Conservation (phyloP, 208 protist genomes). For the Vickermania spadyakhi region DNA sequence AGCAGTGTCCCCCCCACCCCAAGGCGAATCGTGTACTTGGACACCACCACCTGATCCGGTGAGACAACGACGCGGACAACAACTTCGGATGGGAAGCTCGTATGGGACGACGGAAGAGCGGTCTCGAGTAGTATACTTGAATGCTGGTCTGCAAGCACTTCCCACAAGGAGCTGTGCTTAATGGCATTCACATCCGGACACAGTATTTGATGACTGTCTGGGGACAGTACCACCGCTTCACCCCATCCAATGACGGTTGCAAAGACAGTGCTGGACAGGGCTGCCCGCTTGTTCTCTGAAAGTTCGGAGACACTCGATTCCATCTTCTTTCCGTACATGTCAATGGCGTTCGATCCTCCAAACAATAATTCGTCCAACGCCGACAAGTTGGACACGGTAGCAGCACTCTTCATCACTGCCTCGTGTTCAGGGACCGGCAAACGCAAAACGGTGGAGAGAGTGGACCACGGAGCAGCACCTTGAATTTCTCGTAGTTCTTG, state of each 20-base stretch:
- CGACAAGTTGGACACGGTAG: slow-evolving; percentile 18
- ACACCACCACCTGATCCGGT: slow-evolving; percentile 38
- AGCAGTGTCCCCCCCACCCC: slow-evolving; percentile 34
- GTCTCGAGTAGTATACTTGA: slow-evolving; percentile 43
- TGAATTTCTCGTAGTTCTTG: slow-evolving; percentile 56
- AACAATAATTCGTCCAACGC: slow-evolving; percentile 40
- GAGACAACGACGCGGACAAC: slow-evolving; percentile 55
- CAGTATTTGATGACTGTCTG: slow-evolving; percentile 66
- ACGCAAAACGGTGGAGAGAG: slow-evolving; percentile 33
- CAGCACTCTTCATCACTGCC: slow-evolving; percentile 26
- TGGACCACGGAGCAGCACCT: slow-evolving; percentile 24
- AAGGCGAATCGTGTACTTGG: slow-evolving; percentile 53
- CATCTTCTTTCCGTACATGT: slow-evolving; percentile 15
- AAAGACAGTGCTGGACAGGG: slow-evolving; percentile 22
- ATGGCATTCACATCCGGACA: slow-evolving; percentile 29
- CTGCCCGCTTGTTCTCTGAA: slow-evolving; percentile 10
- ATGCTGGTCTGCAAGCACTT: slow-evolving; percentile 20
- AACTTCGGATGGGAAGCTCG: slow-evolving; percentile 47
- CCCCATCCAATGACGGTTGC: slow-evolving; percentile 50
- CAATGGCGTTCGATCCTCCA: slow-evolving; percentile 32
- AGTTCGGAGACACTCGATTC: neutral
- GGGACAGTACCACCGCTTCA: slow-evolving; percentile 50
- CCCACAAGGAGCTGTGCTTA: slow-evolving; percentile 33
- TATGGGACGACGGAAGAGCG: slow-evolving; percentile 34
- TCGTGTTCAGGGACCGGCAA: slow-evolving; percentile 15